Conservation (phyloP, 352 stramenopile species). For the Phytophthora palmivora region DNA sequence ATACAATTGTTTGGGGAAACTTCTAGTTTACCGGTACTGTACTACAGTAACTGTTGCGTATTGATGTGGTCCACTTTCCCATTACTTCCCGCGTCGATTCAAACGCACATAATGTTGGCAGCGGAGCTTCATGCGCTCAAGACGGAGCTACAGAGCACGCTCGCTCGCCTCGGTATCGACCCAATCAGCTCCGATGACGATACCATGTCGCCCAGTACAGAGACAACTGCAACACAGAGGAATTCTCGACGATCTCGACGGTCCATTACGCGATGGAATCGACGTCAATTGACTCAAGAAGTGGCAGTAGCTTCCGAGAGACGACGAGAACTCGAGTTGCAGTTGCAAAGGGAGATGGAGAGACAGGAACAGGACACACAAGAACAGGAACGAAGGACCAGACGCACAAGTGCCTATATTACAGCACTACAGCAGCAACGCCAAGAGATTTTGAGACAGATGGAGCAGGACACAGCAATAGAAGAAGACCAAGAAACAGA, state of each 20-base stretch:
- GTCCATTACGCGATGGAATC: slow-evolving; percentile 30
- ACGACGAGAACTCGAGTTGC: slow-evolving; percentile 42
- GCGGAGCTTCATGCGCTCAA: slow-evolving; percentile 69
- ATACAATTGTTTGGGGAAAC: too few species aligned
- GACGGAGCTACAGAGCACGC: slow-evolving; percentile 58
- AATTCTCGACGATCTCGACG: neutral
- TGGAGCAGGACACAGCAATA: slow-evolving; percentile 40
- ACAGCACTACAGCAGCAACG: slow-evolving; percentile 50
- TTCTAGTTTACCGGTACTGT: too few species aligned
- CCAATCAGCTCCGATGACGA: neutral
- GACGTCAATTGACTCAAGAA: slow-evolving; percentile 46
- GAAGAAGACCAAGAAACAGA: slow-evolving; percentile 6
- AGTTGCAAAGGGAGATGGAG: slow-evolving; percentile 48
- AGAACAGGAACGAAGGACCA: slow-evolving; percentile 1
- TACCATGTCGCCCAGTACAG: neutral
- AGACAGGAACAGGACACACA: slow-evolving; percentile 4
- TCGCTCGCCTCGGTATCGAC: slow-evolving; percentile 45
- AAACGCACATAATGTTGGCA: slow-evolving; percentile 26
- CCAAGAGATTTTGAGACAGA: slow-evolving; percentile 51
- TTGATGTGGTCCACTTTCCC: too few species aligned
- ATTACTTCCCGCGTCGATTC: slow-evolving; percentile 37
- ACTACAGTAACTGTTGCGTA: too few species aligned
- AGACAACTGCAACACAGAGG: slow-evolving; percentile 1
- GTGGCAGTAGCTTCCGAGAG: slow-evolving; percentile 40
- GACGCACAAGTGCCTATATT: slow-evolving; percentile 39